These are phyloP conservation scores for Wickerhamiella cacticola DNA, from an alignment of 805 yeast genomes.

Conservation along the genomic window DNA sequence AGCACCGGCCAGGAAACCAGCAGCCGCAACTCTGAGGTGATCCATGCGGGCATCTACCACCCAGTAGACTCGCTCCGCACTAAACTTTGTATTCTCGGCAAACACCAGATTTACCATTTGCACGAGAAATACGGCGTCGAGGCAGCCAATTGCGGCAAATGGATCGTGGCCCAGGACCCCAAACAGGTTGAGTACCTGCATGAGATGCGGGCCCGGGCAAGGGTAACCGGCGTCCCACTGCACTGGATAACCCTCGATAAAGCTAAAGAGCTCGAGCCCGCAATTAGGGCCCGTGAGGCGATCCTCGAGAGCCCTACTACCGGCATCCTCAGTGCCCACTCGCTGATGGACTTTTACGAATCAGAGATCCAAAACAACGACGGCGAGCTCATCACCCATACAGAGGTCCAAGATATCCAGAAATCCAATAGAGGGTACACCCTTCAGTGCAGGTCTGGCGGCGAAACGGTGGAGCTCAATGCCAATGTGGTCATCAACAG, in stretches of 20 bases:
- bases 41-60: constrained; percentile 82
- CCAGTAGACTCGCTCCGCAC: constrained; percentile 59
- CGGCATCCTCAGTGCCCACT: constrained; percentile 76
- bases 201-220: constrained; percentile 39
- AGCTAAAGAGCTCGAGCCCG: constrained; percentile 48
- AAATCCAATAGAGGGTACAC: constrained; percentile 17
- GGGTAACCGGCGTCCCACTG: constrained; percentile 45
- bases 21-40: constrained; percentile 83
- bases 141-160: constrained; percentile 56
- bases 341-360: constrained; percentile 48
- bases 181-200: constrained; percentile 48
- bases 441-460: constrained; percentile 19
- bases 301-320: constrained; percentile 66
- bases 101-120: constrained; percentile 46
- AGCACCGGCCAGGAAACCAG: constrained; percentile 70
- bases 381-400: constrained; percentile 54
- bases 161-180: constrained; percentile 76
- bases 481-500: constrained; percentile 56
- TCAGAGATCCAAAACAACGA: constrained; percentile 43
- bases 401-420: constrained; percentile 40
- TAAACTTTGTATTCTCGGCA: constrained; percentile 62
- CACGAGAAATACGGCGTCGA: constrained; percentile 36
- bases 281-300: constrained; percentile 49
- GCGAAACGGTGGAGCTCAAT: constrained; percentile 22
- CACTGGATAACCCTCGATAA: constrained; percentile 38